Conservation (phyloP, 768 basidiomycete genomes). For the Cubamyces lactineus region DNA sequence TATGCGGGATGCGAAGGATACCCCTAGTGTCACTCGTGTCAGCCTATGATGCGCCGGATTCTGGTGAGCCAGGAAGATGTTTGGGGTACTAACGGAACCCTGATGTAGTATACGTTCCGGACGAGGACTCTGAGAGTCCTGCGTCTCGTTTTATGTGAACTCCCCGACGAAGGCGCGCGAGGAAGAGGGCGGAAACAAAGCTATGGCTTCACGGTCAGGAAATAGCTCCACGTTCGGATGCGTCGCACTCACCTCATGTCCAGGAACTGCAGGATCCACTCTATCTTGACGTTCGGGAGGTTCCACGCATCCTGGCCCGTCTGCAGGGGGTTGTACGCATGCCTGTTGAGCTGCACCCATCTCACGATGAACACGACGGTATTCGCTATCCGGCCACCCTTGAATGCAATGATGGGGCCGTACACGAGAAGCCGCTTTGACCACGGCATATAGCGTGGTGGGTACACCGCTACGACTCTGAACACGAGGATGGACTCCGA, state of each 20-base stretch:
- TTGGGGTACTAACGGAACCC: not conserved
- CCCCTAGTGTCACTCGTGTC: not conserved
- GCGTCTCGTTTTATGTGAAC: not conserved
- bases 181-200: constrained; percentile 5
- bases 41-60: no score
- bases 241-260: constrained; percentile 38
- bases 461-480: constrained; percentile 42
- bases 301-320: constrained; percentile 14
- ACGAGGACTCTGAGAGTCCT: not conserved
- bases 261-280: constrained; percentile 40
- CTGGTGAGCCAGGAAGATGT: constrained; percentile 8
- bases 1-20: constrained; percentile 24
- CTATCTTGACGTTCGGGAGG: constrained; percentile 26
- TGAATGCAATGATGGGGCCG: constrained; percentile 35
- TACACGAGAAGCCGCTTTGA: constrained; percentile 30
- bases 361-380: constrained; percentile 20
- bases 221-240: not conserved
- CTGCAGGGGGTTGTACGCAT: constrained; percentile 5
- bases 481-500: constrained; percentile 45
- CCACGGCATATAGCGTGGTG: constrained; percentile 27
- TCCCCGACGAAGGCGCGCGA: not conserved
- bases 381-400: constrained; percentile 35
- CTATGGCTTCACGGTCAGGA: not conserved
- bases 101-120: no score
- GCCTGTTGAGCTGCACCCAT: constrained; percentile 7